Conservation (phyloP, 2,329 filamentous ascomycete species). For the Paraphaeosphaeria minitans region DNA sequence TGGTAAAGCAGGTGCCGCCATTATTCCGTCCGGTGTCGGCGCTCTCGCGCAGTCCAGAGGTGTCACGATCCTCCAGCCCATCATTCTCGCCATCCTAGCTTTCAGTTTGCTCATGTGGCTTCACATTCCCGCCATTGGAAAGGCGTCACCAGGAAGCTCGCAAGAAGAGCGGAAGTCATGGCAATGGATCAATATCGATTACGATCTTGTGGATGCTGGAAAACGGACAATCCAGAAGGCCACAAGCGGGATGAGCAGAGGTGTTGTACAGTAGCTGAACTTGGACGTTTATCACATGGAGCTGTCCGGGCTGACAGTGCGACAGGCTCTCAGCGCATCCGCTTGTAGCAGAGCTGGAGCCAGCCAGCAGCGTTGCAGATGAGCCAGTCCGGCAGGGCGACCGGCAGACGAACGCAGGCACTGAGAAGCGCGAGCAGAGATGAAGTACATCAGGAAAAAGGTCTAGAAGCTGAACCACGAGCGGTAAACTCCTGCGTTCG, state of each 20-base stretch:
- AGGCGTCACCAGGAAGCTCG: constrained; percentile 13
- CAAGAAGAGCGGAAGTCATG: background rate
- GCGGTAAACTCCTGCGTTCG: constrained; percentile 18
- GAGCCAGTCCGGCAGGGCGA: constrained; percentile 2
- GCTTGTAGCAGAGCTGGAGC: background rate
- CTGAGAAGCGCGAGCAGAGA: constrained; percentile 14
- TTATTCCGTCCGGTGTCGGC: constrained; percentile 67
- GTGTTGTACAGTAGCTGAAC: constrained; percentile 1
- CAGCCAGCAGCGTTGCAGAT: background rate
- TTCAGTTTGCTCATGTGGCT: constrained; percentile 58
- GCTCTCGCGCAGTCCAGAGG: constrained; percentile 66
- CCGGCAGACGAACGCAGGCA: constrained; percentile 5
- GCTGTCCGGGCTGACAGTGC: background rate
- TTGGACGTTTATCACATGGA: background rate
- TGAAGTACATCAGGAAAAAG: constrained; percentile 15
- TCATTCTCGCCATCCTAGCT: constrained; percentile 58
- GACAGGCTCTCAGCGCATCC: background rate
- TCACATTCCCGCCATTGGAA: constrained; percentile 26
- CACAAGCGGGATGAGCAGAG: constrained; percentile 1
- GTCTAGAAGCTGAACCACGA: constrained; percentile 12
- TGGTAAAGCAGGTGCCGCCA: constrained; percentile 71
- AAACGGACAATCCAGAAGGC: constrained; percentile 23
- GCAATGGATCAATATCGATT: constrained; percentile 27
- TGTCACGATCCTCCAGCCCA: constrained; percentile 62
- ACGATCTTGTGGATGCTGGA: constrained; percentile 26